Percentiles rank a stretch among this genome's conserved stretches.
Evolutionary conservation across 352 stramenopile species (phyloP).

Genomic region (Phytopythium litorale): DNA sequence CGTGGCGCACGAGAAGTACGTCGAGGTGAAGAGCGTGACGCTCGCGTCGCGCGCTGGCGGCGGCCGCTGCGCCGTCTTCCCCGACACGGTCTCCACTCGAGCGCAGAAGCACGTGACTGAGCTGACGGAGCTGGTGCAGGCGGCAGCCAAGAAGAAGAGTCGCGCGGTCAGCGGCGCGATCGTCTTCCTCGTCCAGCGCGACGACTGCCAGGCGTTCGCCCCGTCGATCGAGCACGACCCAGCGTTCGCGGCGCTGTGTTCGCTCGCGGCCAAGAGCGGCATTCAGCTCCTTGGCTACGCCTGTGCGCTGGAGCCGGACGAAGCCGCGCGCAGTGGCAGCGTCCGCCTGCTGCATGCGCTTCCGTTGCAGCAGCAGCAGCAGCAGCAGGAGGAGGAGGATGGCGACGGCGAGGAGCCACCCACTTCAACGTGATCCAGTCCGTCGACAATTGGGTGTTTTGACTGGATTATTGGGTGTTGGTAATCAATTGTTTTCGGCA

Average conservation of each 20-base stretch:
- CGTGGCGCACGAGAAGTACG: conserved; percentile 55
- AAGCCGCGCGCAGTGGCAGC: conserved; percentile 21
- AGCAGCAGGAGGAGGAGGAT: conserved; percentile 4
- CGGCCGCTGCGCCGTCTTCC: conserved; percentile 57
- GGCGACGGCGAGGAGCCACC: neutral
- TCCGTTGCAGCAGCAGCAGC: conserved; percentile 18
- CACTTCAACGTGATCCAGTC: neutral
- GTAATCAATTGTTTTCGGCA: no score
- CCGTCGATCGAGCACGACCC: conserved; percentile 61
- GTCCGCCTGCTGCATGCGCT: conserved; percentile 40
- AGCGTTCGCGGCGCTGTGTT: conserved; percentile 63
- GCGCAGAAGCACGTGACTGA: conserved; percentile 77
- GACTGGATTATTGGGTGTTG: neutral
- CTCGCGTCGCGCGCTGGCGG: conserved; percentile 24
- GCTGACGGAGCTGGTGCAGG: conserved; percentile 54
- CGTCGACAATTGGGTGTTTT: neutral
- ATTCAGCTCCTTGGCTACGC: conserved; percentile 64
- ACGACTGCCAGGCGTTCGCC: conserved; percentile 70
- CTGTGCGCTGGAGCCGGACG: conserved; percentile 47
- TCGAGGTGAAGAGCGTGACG: conserved; percentile 86
- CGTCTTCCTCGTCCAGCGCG: conserved; percentile 74
- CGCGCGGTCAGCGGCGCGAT: conserved; percentile 48
- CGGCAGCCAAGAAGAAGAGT: conserved; percentile 8
- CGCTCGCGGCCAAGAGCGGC: conserved; percentile 32
- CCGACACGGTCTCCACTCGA: conserved; percentile 70